phyloP scores from a whole-genome alignment of 306 rosid genomes.

The Hippophae gyantsensis region DNA sequence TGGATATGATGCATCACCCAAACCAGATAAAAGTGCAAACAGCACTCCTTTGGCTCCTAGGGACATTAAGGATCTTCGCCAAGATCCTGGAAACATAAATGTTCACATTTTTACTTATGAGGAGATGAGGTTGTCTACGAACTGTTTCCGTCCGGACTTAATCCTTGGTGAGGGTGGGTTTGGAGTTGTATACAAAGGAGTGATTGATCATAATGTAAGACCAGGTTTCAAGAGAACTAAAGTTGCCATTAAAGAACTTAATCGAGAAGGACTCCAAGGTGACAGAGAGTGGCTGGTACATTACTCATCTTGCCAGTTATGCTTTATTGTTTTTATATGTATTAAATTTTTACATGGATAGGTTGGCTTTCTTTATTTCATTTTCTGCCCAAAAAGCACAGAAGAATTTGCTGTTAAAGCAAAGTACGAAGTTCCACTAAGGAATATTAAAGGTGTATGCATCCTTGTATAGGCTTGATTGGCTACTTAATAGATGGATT shows the following conservation, averaged over 20 bases:
- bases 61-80: slow-evolving; percentile 69
- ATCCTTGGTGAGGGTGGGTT: slow-evolving; percentile 95
- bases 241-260: slow-evolving; percentile 95
- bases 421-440: not conserved
- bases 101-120: slow-evolving; percentile 63
- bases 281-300: slow-evolving; percentile 97
- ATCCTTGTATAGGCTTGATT: no score
- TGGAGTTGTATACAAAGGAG: slow-evolving; percentile 94
- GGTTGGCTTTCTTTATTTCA: not conserved
- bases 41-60: slow-evolving; percentile 31
- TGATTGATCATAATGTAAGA: slow-evolving; percentile 62
- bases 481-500: no score
- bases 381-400: not conserved
- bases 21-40: slow-evolving; percentile 10
- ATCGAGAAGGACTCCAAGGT: slow-evolving; percentile 95
- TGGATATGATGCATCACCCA: slow-evolving; percentile 24
- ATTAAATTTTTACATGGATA: not conserved
- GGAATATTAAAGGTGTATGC: not conserved
- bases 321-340: slow-evolving; percentile 30
- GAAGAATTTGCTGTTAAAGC: not conserved
- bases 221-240: slow-evolving; percentile 42
- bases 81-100: slow-evolving; percentile 50
- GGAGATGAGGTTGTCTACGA: slow-evolving; percentile 67
- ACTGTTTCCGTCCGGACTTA: slow-evolving; percentile 70
- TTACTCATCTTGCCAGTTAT: slow-evolving; percentile 5